A percentile compares a stretch with the other conserved stretches of the same genome.
Conservation (phyloP, 2,329 filamentous ascomycete genomes). For the Dothideomycetidae sp. region DNA sequence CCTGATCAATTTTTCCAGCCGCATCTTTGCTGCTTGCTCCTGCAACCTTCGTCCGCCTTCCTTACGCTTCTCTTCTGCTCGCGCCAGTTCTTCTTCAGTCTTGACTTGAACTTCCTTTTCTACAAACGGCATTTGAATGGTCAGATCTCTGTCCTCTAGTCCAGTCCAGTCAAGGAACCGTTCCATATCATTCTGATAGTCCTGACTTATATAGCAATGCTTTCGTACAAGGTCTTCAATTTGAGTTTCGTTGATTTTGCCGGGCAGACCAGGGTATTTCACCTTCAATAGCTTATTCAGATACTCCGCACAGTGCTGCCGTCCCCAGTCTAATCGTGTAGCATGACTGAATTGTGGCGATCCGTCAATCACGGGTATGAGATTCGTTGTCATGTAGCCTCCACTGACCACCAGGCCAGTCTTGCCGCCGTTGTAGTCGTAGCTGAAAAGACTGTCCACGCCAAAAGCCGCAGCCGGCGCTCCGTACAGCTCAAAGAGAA, state of each 20-base stretch:
- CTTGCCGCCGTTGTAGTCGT: constrained; percentile 75
- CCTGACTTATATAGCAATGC: constrained; percentile 75
- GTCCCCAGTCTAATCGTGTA: constrained; percentile 87
- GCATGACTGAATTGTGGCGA: constrained; percentile 76
- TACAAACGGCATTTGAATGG: constrained; percentile 86
- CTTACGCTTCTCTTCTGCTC: constrained; percentile 84
- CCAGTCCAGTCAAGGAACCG: constrained; percentile 81
- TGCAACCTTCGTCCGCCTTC: constrained; percentile 84
- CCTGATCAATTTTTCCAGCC: constrained; percentile 82
- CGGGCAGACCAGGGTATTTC: constrained; percentile 71
- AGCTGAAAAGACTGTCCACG: constrained; percentile 93
- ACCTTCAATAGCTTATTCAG: constrained; percentile 75
- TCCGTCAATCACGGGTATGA: constrained; percentile 81
- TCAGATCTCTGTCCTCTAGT: constrained; percentile 72
- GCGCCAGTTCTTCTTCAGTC: constrained; percentile 81
- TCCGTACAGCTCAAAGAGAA: constrained; percentile 89
- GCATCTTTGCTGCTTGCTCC: constrained; percentile 94
- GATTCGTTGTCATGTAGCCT: constrained; percentile 83
- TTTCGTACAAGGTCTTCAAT: constrained; percentile 75
- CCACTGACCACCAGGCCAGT: constrained; percentile 84
- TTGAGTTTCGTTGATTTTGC: constrained; percentile 70
- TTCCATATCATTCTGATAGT: constrained; percentile 67
- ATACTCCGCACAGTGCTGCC: constrained; percentile 79
- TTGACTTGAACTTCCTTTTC: constrained; percentile 86
- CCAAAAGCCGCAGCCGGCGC: constrained; percentile 85